Evolutionary conservation across 805 yeast species (phyloP).

Genomic region (Saccharomycopsis schoenii): DNA sequence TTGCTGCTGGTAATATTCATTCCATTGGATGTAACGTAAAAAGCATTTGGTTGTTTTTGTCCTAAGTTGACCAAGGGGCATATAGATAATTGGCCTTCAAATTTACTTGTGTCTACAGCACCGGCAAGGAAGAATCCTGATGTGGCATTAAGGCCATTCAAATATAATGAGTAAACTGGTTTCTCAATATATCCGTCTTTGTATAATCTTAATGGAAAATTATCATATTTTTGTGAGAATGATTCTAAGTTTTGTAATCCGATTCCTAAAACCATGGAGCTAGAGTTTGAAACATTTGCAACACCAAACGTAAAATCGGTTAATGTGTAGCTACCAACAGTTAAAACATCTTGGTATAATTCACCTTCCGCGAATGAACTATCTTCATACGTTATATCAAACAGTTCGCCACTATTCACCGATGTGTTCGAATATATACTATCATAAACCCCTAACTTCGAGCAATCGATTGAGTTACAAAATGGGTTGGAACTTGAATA

Average conservation of each 20-base stretch:
- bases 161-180: constrained; percentile 37
- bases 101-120: constrained; percentile 35
- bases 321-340: constrained; percentile 20
- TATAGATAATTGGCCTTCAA: constrained; percentile 27
- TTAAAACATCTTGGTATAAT: constrained; percentile 48
- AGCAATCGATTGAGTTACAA: constrained; percentile 2
- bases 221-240: constrained; percentile 16
- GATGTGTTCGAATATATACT: constrained; percentile 26
- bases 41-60: not conserved
- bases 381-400: constrained; percentile 37
- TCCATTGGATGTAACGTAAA: constrained; percentile 2
- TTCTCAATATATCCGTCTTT: constrained; percentile 32
- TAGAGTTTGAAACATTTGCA: constrained; percentile 14
- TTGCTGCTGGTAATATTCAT: not conserved
- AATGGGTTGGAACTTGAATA: constrained; percentile 5
- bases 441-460: constrained; percentile 28
- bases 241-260: constrained; percentile 62
- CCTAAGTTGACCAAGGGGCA: constrained; percentile 23
- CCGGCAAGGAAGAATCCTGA: constrained; percentile 34
- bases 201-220: constrained; percentile 26
- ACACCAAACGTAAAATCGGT: constrained; percentile 7
- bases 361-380: constrained; percentile 38
- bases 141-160: constrained; percentile 25
- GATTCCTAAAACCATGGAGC: constrained; percentile 58
- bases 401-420: constrained; percentile 24